Conservation (phyloP, 2,329 filamentous ascomycete species). For the Botrytis fabae region DNA sequence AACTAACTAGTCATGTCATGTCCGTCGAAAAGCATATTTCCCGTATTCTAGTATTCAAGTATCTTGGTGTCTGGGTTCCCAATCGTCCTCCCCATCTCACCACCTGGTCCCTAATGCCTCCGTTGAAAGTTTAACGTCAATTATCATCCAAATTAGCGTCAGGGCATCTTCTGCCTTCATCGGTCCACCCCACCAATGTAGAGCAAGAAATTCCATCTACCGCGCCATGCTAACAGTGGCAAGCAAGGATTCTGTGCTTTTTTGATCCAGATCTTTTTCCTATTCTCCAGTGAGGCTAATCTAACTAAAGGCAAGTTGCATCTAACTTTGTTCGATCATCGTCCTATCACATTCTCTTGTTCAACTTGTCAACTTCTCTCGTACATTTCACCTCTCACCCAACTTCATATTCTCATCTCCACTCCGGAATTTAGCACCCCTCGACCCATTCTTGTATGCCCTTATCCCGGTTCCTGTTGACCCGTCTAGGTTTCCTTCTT, state of each 20-base stretch:
- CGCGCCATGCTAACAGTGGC: conserved; percentile 9
- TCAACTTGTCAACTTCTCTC: conserved; percentile 13
- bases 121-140: conserved; percentile 12
- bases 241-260: conserved; percentile 15
- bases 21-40: background rate
- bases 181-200: conserved; percentile 18
- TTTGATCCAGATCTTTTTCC: conserved; percentile 17
- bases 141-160: background rate
- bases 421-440: conserved; percentile 16
- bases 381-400: conserved; percentile 19
- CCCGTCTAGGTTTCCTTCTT: conserved; percentile 14
- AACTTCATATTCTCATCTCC: conserved; percentile 21
- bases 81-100: background rate
- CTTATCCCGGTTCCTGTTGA: conserved; percentile 13
- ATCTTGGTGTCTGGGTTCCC: background rate
- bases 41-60: background rate
- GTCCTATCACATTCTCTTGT: conserved; percentile 22
- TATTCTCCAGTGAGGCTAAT: conserved; percentile 17
- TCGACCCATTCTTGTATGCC: conserved; percentile 20
- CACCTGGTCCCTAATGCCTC: background rate
- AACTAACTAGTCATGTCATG: conserved; percentile 7
- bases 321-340: conserved; percentile 12
- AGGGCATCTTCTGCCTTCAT: conserved; percentile 14
- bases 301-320: conserved; percentile 21
- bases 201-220: background rate